Evolutionary conservation across 345 rosid species (phyloP), one percentile per base, ranked within the genome.

Genomic region (Ceriops tagal): DNA sequence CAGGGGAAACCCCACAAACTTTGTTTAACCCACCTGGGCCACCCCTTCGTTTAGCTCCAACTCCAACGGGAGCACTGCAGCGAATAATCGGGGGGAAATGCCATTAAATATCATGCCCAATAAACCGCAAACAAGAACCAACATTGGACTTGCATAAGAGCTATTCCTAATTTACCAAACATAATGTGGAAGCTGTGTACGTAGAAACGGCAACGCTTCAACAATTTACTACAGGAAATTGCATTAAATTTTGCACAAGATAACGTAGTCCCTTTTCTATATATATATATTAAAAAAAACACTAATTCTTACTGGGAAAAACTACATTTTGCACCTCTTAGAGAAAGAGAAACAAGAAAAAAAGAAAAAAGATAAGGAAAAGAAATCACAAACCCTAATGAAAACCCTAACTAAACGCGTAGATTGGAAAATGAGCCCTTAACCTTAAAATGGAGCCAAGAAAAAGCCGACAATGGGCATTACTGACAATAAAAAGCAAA

Each of bases 11-110:
- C 15, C 96, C 83, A 70, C 98, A 93, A 70, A 93, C 95, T 86
- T 93, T 93, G 91, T 89, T 91, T 61, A 93, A 64, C 35, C 98
- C 98, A 49, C 97, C 98, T 1, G 97, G 90, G 7, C 98, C 98
- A 58, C 98, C 98, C 81, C 85, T 87, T 77, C 98, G 87, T 82
- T 91, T 93, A 61, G 88, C 74, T 74, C 82, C 87, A 73, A 82
- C 74, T 74, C 82, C 87, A 73, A 82, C 88, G 13, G 96, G 87
- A 73, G 82, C 81, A 73, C 97, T 91, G 87, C 75, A 81, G 69
- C 39, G 57, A 65, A 37, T 37, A 73, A n/a, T 34, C 34, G 4
- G 62, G 19, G 19, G 58, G 61, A 15, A 64, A 31, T 24, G 65
- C 51, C 32, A 34, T 58, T 52, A 52, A 66, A 56, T 2, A 8